A percentile compares a stretch with the other conserved stretches of the same genome.
Evolutionary conservation across 179 eudicot species (phyloP).

Genomic region (Drosera spatulata): DNA sequence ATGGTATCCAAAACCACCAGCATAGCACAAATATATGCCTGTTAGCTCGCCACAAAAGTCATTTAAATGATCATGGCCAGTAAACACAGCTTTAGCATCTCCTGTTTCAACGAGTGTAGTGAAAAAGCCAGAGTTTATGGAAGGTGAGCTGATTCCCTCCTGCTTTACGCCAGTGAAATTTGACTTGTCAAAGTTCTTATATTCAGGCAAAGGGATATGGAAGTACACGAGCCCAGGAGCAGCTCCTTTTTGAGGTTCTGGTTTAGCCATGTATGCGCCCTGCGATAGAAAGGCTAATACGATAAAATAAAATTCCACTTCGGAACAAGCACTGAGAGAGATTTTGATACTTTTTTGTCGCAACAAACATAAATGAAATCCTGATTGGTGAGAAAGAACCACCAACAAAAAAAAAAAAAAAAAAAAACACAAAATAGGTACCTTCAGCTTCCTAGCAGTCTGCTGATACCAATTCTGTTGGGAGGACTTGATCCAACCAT

Average conservation of each 20-base stretch:
- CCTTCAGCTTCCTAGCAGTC: conserved; percentile 60
- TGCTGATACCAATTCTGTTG: conserved; percentile 82
- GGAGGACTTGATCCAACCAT: conserved; percentile 93
- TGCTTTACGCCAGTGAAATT: conserved; percentile 71
- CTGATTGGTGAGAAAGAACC: neutral
- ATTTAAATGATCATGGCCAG: conserved; percentile 88
- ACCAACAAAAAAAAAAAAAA: neutral
- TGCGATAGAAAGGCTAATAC: conserved; percentile 16
- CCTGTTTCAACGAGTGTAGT: conserved; percentile 75
- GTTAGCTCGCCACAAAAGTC: conserved; percentile 79
- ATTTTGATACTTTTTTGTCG: neutral
- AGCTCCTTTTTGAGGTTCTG: conserved; percentile 35
- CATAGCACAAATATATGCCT: conserved; percentile 76
- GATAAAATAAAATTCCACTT: no score
- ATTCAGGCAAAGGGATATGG: conserved; percentile 93
- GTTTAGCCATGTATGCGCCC: conserved; percentile 39
- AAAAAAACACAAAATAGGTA: conserved; percentile 10
- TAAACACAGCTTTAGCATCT: conserved; percentile 74
- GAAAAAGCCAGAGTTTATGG: conserved; percentile 73
- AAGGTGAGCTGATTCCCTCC: conserved; percentile 80
- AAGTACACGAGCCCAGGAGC: conserved; percentile 88
- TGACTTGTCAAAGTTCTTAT: conserved; percentile 50
- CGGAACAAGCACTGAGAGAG: no score
- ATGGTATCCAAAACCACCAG: conserved; percentile 96
- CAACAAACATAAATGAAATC: neutral